These are phyloP conservation scores for Litchi chinensis DNA, from an alignment of 345 rosid genomes.

Conservation along the genomic window DNA sequence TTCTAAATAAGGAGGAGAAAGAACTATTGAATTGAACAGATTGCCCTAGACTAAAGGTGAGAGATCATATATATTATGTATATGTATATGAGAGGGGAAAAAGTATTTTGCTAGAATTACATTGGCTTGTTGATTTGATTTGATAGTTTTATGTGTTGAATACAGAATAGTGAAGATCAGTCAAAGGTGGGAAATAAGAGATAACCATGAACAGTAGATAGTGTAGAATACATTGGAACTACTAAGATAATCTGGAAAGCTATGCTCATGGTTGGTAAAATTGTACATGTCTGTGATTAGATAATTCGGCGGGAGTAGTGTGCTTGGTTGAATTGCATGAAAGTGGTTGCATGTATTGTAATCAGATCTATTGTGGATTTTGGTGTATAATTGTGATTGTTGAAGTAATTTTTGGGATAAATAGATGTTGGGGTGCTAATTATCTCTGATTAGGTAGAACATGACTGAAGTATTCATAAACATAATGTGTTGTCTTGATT, in stretches of 20 bases:
- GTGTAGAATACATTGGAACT: not conserved
- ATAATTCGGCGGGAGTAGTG: no score
- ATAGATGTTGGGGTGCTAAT: not conserved
- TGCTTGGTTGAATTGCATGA: not conserved
- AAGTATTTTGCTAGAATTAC: not conserved
- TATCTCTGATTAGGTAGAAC: not conserved
- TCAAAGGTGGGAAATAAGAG: not conserved
- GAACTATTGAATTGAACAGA: not conserved
- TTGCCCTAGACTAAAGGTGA: not conserved
- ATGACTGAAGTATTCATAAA: not conserved
- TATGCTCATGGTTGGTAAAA: not conserved
- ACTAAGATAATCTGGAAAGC: not conserved
- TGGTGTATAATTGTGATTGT: not conserved
- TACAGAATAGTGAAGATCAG: not conserved
- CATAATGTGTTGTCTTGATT: no score
- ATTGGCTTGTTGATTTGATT: not conserved
- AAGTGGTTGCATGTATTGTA: not conserved
- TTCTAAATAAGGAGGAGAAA: not conserved
- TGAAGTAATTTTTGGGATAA: slow-evolving; percentile 5
- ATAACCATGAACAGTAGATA: not conserved
- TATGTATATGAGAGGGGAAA: not conserved
- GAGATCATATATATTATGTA: not conserved
- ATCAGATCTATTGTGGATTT: not conserved
- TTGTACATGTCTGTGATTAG: slow-evolving; percentile 2
- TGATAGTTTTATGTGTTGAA: slow-evolving; percentile 3